Evolutionary conservation across 169 alveolate species (phyloP).

Genomic region (Plasmodium berghei): DNA sequence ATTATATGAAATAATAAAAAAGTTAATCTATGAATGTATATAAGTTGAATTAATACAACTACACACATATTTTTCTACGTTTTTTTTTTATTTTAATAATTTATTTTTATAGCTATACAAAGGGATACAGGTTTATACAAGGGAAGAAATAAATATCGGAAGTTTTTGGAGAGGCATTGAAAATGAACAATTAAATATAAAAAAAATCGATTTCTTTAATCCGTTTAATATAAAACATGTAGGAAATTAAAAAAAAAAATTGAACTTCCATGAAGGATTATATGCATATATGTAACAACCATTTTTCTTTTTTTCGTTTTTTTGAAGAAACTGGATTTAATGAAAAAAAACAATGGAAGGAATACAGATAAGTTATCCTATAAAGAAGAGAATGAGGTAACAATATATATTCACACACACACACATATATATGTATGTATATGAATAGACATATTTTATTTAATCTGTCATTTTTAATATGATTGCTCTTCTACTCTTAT

Average conservation of each 20-base stretch:
- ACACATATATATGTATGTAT: not conserved
- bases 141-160: conserved; percentile 51
- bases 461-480: too few relatives aligned
- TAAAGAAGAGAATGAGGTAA: conserved; percentile 20
- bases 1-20: not conserved
- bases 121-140: conserved; percentile 60
- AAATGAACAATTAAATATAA: conserved; percentile 23
- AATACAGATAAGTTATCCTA: not conserved
- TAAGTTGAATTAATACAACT: not conserved
- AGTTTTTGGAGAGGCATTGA: conserved; percentile 26
- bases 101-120: conserved; percentile 22
- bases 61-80: not conserved
- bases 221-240: conserved; percentile 70
- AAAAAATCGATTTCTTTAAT: conserved; percentile 28
- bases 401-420: not conserved
- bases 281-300: not conserved
- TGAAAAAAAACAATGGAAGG: not conserved
- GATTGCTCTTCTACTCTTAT: too few relatives aligned
- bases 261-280: not conserved
- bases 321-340: conserved; percentile 19
- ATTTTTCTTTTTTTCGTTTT: conserved; percentile 7
- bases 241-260: not conserved
- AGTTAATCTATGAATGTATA: not conserved
- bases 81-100: not conserved
- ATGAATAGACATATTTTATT: not conserved